phyloP scores from a whole-genome alignment of 2,329 filamentous ascomycete genomes.

The Elsinoe fawcettii region DNA sequence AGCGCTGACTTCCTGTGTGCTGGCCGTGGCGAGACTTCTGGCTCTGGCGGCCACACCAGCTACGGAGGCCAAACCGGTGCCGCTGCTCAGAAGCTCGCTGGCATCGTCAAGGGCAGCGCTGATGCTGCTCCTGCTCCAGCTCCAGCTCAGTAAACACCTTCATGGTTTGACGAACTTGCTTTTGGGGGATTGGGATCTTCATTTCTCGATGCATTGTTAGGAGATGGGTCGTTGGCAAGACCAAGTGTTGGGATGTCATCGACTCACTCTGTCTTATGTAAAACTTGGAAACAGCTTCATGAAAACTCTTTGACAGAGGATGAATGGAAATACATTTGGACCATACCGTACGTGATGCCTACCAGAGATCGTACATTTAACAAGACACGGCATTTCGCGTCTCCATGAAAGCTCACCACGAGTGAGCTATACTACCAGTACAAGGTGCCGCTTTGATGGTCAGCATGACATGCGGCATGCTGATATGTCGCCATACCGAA shows the following conservation, averaged over 20 bases:
- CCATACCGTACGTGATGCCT: background rate
- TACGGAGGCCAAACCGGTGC: constrained; percentile 22
- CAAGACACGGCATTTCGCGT: no score
- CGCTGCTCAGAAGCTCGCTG: constrained; percentile 22
- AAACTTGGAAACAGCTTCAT: background rate
- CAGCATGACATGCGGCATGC: no score
- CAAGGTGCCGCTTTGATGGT: no score
- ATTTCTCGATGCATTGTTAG: constrained; percentile 6
- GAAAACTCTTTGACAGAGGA: background rate
- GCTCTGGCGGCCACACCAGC: constrained; percentile 21
- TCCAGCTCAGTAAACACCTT: background rate
- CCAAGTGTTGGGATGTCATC: constrained; percentile 9
- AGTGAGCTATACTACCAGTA: no score
- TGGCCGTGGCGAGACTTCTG: constrained; percentile 18
- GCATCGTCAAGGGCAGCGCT: constrained; percentile 10
- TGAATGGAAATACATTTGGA: background rate
- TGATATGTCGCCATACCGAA: no score
- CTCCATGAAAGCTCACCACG: no score
- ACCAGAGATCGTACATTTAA: no score
- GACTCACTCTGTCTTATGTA: background rate
- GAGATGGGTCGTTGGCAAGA: background rate
- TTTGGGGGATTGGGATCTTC: background rate
- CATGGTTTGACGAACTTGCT: constrained; percentile 1
- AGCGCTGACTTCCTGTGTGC: constrained; percentile 21
- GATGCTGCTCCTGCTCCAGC: constrained; percentile 1